Conservation (phyloP, 306 rosid species). For the Sechiopsis laciniata region DNA sequence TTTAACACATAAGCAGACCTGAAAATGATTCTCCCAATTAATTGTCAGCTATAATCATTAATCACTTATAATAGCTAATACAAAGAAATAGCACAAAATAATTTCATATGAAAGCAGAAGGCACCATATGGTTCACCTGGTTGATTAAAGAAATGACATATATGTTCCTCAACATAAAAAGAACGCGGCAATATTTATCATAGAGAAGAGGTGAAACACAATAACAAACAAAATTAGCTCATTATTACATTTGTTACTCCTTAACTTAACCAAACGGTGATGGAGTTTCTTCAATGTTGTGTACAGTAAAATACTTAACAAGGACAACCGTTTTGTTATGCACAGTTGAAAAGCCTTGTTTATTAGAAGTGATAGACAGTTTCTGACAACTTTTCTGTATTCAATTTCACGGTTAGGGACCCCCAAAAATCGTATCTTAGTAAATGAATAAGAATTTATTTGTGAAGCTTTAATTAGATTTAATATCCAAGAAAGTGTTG, state of each 20-base stretch:
- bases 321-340: slow-evolving; percentile 7
- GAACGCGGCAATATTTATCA: neutral
- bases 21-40: slow-evolving; percentile 27
- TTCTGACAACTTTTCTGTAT: neutral
- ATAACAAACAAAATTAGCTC: too few species aligned
- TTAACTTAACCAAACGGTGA: too few species aligned
- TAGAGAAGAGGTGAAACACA: too few species aligned
- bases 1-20: slow-evolving; percentile 92
- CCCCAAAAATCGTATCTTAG: too few species aligned
- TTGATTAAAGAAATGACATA: neutral
- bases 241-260: too few species aligned
- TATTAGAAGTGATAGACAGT: neutral
- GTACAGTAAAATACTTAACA: neutral
- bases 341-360: slow-evolving; percentile 1
- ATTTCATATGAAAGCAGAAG: neutral
- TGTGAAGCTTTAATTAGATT: neutral
- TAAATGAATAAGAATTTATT: neutral
- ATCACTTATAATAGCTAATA: neutral
- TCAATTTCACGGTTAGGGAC: neutral
- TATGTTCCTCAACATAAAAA: slow-evolving; percentile 4
- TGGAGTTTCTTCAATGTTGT: neutral
- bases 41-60: neutral
- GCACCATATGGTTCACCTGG: neutral
- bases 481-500: neutral
- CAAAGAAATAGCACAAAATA: neutral